Percentiles rank a stretch among this genome's conserved stretches.
Evolutionary conservation across 306 rosid species (phyloP).

Genomic region (Cucurbita ficifolia): DNA sequence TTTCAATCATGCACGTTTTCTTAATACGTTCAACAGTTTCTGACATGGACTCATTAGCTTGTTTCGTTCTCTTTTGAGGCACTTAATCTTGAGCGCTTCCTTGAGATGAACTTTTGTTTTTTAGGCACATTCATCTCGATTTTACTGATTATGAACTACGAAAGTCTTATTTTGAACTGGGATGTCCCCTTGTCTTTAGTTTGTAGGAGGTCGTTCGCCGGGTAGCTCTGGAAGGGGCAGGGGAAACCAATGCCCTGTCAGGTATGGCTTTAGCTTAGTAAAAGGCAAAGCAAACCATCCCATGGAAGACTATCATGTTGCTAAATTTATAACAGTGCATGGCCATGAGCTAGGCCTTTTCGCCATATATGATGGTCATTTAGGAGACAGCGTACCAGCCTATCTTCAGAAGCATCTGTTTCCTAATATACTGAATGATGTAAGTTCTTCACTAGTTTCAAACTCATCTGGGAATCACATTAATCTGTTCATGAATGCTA

Average conservation of each 20-base stretch:
- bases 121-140: neutral
- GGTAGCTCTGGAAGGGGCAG: constrained; percentile 68
- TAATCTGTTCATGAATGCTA: neutral
- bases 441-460: constrained; percentile 23
- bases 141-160: neutral
- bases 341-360: constrained; percentile 72
- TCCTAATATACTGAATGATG: constrained; percentile 67
- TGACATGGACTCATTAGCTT: neutral
- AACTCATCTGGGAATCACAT: neutral
- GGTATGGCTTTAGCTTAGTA: constrained; percentile 74
- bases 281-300: constrained; percentile 87
- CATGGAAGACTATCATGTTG: constrained; percentile 82
- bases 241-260: constrained; percentile 43
- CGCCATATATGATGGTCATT: constrained; percentile 79
- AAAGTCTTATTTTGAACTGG: neutral
- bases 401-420: constrained; percentile 69
- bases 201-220: constrained; percentile 56
- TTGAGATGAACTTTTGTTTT: neutral
- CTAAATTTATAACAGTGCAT: constrained; percentile 32
- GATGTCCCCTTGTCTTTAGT: constrained; percentile 25
- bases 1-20: neutral
- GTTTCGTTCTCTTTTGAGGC: neutral
- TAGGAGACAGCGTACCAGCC: constrained; percentile 72
- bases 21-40: neutral
- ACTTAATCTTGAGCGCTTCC: neutral